Evolutionary conservation across 2,329 filamentous ascomycete species (phyloP), one percentile per base, ranked within the genome.

Genomic region (Stemphylium vesicarium): DNA sequence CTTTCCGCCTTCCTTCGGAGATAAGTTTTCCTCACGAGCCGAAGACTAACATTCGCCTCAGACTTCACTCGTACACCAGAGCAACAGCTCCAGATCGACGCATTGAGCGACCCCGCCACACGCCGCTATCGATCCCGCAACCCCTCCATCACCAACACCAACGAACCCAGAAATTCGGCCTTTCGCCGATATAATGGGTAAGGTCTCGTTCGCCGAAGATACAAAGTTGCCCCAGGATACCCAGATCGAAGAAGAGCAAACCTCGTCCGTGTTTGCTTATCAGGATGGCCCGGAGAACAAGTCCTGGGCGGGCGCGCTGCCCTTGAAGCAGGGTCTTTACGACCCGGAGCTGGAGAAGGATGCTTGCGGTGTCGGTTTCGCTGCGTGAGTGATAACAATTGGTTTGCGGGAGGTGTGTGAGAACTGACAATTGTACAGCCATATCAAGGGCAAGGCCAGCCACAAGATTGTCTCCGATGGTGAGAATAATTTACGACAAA

Each of bases 401-500:
- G 32, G 24, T 22, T 39, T 53, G 18, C 24, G 4, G 11, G 11
- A n/a, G n/a, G 31, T 11, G n/a, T 10, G 46, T 22, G 47, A 56
- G 18, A n/a, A 47, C 69, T 77, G 56, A 77, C 64, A 56, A 31
- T 39, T 40, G 35, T 53, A 56, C 67, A 96, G 92, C 82, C 91
- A 98, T 78, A 98, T 98, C 79, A 98, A 98, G 84, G 95, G 95
- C 82, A 90, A 91, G 78, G 79, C 93, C 61, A 98, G 93, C 82
- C 95, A 98, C 85, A 99, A 98, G 77, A 98, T 98, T 73, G 90
- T 98, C 62, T 96, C 90, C 80, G 94, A 98, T 96, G 94, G 91
- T 95, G 79, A 81, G 87, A 60, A 43, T 24, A n/a, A 47, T 18
- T 50, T 29, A 29, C 33, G 2, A 20, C n/a, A 13, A 39, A 13